phyloP scores from a whole-genome alignment of 495 filamentous ascomycete genomes.

The Aspergillus campestris region DNA sequence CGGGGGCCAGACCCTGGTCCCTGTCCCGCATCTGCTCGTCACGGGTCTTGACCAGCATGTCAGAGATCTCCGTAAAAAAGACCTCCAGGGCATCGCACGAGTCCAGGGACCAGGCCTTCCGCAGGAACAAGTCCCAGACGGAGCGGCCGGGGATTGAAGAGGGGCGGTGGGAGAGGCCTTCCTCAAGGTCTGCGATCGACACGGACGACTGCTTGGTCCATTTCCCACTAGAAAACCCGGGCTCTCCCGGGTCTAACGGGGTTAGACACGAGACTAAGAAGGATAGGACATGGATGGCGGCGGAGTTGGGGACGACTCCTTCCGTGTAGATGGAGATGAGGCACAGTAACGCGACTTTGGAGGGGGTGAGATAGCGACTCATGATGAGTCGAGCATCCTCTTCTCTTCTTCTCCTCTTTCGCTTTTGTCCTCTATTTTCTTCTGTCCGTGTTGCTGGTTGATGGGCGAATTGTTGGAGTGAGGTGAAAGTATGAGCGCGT shows the following conservation, averaged over 20 bases:
- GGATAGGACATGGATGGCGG: constrained; percentile 73
- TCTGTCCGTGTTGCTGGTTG: too few relatives aligned
- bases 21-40: constrained; percentile 43
- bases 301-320: constrained; percentile 60
- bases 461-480: too few relatives aligned
- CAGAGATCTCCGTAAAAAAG: constrained; percentile 52
- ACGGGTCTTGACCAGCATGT: constrained; percentile 52
- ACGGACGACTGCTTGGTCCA: constrained; percentile 42
- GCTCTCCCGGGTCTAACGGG: constrained; percentile 33
- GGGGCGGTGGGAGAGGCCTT: constrained; percentile 47
- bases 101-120: constrained; percentile 77
- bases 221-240: constrained; percentile 22
- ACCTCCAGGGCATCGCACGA: constrained; percentile 66
- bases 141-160: constrained; percentile 68
- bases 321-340: constrained; percentile 75
- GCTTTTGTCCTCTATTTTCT: too few relatives aligned
- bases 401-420: background rate
- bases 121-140: constrained; percentile 77
- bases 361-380: constrained; percentile 76
- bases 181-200: constrained; percentile 59
- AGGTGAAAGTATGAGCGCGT: too few relatives aligned
- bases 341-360: constrained; percentile 73
- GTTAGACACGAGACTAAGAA: constrained; percentile 74
- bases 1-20: constrained; percentile 40
- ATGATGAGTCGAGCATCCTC: constrained; percentile 35